Percentiles rank a stretch among this genome's conserved stretches.
These are phyloP conservation scores for Cudoniella acicularis DNA, from an alignment of 495 filamentous ascomycete species.

Conservation along the genomic window DNA sequence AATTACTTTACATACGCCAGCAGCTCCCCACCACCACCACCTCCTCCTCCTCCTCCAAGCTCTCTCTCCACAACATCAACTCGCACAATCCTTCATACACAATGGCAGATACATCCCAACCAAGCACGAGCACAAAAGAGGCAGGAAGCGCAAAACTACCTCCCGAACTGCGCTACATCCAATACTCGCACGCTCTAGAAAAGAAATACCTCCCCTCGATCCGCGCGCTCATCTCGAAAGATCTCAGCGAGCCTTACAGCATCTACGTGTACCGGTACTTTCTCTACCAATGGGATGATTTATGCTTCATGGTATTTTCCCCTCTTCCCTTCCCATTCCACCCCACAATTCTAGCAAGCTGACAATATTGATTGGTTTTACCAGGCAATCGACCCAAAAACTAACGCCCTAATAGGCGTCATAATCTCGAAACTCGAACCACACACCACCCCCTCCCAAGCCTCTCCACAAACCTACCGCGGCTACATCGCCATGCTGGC, in stretches of 20 bases:
- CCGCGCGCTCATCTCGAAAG: constrained; percentile 89
- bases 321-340: neutral
- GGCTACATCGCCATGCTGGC: constrained; percentile 99
- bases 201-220: constrained; percentile 80
- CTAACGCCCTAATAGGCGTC: constrained; percentile 66
- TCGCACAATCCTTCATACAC: neutral
- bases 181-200: constrained; percentile 78
- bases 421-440: constrained; percentile 95
- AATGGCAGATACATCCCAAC: constrained; percentile 7
- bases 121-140: neutral
- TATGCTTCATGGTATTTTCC: constrained; percentile 81
- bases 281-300: constrained; percentile 93
- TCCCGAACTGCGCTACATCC: constrained; percentile 69
- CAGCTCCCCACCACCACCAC: neutral
- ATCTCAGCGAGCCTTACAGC: constrained; percentile 97
- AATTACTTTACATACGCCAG: no score
- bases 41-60: neutral
- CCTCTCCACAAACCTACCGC: constrained; percentile 67
- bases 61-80: neutral
- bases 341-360: no score
- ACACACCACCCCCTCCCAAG: constrained; percentile 63
- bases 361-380: no score
- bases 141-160: constrained; percentile 26
- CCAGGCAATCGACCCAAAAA: constrained; percentile 61
- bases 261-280: constrained; percentile 99